Evolutionary conservation across 1,139 yeast genomes (phyloP).

Genomic region (Yarrowia galli): DNA sequence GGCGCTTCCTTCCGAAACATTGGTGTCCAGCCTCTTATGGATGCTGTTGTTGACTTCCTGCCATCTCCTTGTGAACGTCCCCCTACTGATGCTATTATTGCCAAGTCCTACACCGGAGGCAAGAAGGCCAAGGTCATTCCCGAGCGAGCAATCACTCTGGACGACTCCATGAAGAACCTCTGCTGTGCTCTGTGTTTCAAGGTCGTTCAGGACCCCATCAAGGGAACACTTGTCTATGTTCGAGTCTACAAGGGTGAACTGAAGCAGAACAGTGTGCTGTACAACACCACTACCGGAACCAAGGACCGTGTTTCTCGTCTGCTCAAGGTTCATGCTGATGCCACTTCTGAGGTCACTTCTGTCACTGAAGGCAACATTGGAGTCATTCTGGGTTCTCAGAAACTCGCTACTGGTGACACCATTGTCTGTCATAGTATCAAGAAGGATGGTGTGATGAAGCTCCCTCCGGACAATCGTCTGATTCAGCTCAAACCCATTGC

Average conservation of each 20-base stretch:
- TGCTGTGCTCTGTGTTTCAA: conserved; percentile 90
- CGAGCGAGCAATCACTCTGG: conserved; percentile 58
- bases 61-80: conserved; percentile 80
- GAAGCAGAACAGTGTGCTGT: conserved; percentile 64
- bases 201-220: conserved; percentile 78
- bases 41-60: conserved; percentile 74
- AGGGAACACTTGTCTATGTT: conserved; percentile 85
- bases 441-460: conserved; percentile 56
- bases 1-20: conserved; percentile 93
- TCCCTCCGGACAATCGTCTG: conserved; percentile 52
- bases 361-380: conserved; percentile 87
- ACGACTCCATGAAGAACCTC: conserved; percentile 62
- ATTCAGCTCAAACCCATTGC: conserved; percentile 73
- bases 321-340: conserved; percentile 87
- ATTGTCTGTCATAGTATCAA: conserved; percentile 63
- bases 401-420: conserved; percentile 90
- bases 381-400: conserved; percentile 79
- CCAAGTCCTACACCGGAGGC: conserved; percentile 37
- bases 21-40: conserved; percentile 94
- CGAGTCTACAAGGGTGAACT: conserved; percentile 86
- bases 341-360: conserved; percentile 70
- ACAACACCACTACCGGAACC: conserved; percentile 74
- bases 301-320: conserved; percentile 71
- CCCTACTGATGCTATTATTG: conserved; percentile 58
- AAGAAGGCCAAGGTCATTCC: conserved; percentile 51